These are phyloP conservation scores for Pichia sp. DNA, from an alignment of 1,139 yeast genomes.

Conservation along the genomic window DNA sequence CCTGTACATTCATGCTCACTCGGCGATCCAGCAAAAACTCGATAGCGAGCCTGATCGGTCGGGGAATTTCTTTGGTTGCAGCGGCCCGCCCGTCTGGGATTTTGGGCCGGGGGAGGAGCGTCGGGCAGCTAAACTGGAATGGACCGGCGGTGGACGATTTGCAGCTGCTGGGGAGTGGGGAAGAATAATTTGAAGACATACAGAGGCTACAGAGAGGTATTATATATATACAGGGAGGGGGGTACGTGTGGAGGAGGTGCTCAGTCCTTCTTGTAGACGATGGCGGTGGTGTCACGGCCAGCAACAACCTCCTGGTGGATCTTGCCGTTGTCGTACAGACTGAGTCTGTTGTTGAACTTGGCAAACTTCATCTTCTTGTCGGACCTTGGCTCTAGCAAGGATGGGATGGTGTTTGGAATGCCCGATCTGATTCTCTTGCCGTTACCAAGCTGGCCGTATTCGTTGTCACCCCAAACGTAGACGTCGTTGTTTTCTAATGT, in stretches of 20 bases:
- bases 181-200: no score
- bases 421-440: conserved; percentile 65
- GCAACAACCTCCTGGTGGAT: conserved; percentile 61
- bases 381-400: conserved; percentile 52
- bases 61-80: no score
- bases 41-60: no score
- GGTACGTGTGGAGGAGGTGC: not conserved
- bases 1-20: no score
- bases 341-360: conserved; percentile 46
- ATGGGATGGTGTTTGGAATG: conserved; percentile 55
- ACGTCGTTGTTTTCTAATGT: conserved; percentile 65
- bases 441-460: conserved; percentile 79
- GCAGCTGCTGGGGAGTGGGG: no score
- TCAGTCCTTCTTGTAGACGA: conserved; percentile 45
- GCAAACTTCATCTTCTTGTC: conserved; percentile 11
- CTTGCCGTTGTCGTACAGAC: conserved; percentile 36
- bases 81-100: no score
- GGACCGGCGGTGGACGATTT: no score
- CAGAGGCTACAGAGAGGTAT: no score
- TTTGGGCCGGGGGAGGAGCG: no score
- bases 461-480: conserved; percentile 81
- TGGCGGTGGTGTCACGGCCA: conserved; percentile 61
- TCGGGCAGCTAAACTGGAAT: no score
- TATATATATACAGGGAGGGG: not conserved
- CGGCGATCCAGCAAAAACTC: no score